Conservation (phyloP, 2,329 filamentous ascomycete species). For the Xylaria sp. region DNA sequence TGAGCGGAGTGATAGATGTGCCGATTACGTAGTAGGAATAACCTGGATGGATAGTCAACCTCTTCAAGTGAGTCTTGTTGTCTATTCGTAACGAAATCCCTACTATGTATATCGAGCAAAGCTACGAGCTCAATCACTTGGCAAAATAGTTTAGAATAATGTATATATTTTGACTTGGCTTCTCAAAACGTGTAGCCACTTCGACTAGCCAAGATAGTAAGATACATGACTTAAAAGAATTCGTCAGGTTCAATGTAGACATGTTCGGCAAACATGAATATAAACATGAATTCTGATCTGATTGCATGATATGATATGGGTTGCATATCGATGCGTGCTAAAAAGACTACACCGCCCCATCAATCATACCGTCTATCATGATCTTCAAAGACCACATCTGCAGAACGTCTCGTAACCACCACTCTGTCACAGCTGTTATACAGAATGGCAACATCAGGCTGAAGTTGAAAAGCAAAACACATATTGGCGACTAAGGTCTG, state of each 20-base stretch:
- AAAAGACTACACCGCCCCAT: background rate
- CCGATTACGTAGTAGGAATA: conserved; percentile 9
- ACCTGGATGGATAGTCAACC: background rate
- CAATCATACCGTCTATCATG: background rate
- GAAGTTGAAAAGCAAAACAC: background rate
- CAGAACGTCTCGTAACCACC: background rate
- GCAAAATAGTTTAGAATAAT: background rate
- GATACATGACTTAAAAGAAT: background rate
- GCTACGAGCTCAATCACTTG: background rate
- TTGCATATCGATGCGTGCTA: background rate
- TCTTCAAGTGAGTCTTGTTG: background rate
- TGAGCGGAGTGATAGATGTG: conserved; percentile 13
- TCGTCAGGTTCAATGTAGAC: background rate
- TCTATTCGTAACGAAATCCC: background rate
- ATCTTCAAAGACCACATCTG: background rate
- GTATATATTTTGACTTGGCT: background rate
- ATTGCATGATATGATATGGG: background rate
- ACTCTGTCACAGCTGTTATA: background rate
- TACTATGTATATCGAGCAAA: background rate
- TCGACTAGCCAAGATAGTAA: background rate
- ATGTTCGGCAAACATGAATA: background rate
- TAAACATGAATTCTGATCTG: conserved; percentile 1
- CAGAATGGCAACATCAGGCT: conserved; percentile 1
- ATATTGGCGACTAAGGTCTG: background rate
- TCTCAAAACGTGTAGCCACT: background rate